A percentile compares a stretch with the other conserved stretches of the same genome.
phyloP scores from a whole-genome alignment of 495 filamentous ascomycete genomes.

The Penicillium mononematosum region DNA sequence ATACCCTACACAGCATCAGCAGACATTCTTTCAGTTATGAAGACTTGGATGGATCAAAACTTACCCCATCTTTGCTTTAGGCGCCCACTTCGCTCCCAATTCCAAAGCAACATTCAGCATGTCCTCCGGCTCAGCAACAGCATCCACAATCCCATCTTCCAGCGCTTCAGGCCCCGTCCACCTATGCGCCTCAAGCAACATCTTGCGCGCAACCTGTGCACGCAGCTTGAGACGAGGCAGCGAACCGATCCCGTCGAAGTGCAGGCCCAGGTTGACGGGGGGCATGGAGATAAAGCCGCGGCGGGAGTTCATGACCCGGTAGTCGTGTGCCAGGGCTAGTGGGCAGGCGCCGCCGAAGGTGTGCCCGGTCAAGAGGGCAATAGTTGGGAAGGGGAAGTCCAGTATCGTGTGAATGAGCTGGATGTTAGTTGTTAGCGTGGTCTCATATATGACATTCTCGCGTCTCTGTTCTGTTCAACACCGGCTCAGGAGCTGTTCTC shows the following conservation, averaged over 20 bases:
- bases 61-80: conserved; percentile 49
- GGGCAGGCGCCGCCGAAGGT: conserved; percentile 53
- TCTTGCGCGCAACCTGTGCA: conserved; percentile 48
- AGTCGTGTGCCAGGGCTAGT: conserved; percentile 49
- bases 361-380: conserved; percentile 51
- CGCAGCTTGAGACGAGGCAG: conserved; percentile 49
- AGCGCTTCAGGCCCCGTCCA: conserved; percentile 52
- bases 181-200: conserved; percentile 51
- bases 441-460: neutral
- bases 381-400: conserved; percentile 52
- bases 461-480: neutral
- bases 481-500: neutral
- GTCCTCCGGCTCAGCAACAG: conserved; percentile 42
- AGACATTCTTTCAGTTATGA: neutral
- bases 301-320: conserved; percentile 51
- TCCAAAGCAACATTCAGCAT: conserved; percentile 47
- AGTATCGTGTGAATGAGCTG: conserved; percentile 50
- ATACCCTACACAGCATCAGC: conserved; percentile 33
- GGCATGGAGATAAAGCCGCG: conserved; percentile 52
- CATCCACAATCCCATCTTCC: conserved; percentile 51
- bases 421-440: neutral
- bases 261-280: conserved; percentile 49
- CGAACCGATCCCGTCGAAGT: conserved; percentile 50
- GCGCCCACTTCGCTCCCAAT: conserved; percentile 39
- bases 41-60: conserved; percentile 4